Evolutionary conservation across 331 rosid species (phyloP).

Genomic region (Quercus lobata): DNA sequence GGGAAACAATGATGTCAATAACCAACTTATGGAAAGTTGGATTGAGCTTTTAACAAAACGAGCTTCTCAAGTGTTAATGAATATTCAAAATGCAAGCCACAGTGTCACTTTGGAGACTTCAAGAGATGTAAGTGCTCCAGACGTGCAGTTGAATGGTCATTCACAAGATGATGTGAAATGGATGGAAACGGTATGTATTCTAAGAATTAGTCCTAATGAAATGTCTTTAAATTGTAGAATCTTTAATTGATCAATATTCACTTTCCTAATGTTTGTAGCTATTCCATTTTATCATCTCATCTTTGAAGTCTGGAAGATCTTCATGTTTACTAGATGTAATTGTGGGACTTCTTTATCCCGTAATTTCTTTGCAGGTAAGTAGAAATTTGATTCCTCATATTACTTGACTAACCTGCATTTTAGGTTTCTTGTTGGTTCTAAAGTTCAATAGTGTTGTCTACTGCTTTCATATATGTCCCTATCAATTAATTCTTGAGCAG

Average conservation of each 20-base stretch:
- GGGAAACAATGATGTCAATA: constrained; percentile 28
- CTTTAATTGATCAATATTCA: constrained; percentile 23
- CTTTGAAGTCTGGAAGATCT: constrained; percentile 91
- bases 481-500: neutral
- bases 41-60: constrained; percentile 46
- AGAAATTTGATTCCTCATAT: constrained; percentile 9
- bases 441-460: neutral
- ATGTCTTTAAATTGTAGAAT: constrained; percentile 17
- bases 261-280: constrained; percentile 50
- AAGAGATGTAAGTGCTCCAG: constrained; percentile 46
- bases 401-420: constrained; percentile 10
- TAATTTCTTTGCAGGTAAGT: constrained; percentile 86
- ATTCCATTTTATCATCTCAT: constrained; percentile 83
- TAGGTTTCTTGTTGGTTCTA: neutral
- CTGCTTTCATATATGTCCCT: neutral
- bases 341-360: constrained; percentile 89
- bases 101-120: constrained; percentile 50
- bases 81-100: constrained; percentile 73
- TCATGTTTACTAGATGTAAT: constrained; percentile 78
- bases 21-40: constrained; percentile 61
- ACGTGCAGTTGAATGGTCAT: constrained; percentile 60
- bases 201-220: constrained; percentile 4
- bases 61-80: constrained; percentile 64
- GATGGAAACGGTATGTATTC: constrained; percentile 90
- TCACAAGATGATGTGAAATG: constrained; percentile 85